phyloP scores from a whole-genome alignment of 2,329 filamentous ascomycete genomes.

The Lasiodiplodia theobromae region DNA sequence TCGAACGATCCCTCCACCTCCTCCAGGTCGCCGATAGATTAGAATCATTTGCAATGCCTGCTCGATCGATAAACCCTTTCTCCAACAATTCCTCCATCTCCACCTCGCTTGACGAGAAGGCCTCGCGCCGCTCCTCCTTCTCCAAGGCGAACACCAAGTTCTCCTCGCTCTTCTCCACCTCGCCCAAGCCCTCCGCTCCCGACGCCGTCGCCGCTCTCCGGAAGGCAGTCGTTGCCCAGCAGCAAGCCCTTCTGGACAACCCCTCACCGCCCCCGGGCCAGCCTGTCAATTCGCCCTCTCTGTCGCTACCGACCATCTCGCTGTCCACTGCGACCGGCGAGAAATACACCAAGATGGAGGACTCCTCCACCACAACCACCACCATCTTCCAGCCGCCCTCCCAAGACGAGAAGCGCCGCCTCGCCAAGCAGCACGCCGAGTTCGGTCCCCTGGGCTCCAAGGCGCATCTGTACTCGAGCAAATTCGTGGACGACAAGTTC shows the following conservation, averaged over 20 bases:
- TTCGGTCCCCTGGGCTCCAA: conserved; percentile 85
- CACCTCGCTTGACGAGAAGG: conserved; percentile 62
- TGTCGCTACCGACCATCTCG: conserved; percentile 88
- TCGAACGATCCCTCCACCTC: conserved; percentile 15
- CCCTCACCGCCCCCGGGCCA: conserved; percentile 60
- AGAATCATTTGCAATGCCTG: conserved; percentile 58
- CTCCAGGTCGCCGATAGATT: conserved; percentile 24
- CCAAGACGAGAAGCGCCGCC: conserved; percentile 77
- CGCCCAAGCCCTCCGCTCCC: conserved; percentile 71
- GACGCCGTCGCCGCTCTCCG: conserved; percentile 68
- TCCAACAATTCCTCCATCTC: conserved; percentile 58
- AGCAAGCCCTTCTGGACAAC: conserved; percentile 68
- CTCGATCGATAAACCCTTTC: conserved; percentile 67
- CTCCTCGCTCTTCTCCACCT: conserved; percentile 81
- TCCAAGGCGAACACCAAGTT: conserved; percentile 72
- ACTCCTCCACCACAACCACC: conserved; percentile 51
- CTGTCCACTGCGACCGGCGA: conserved; percentile 84
- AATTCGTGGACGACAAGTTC: conserved; percentile 81
- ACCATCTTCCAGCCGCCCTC: conserved; percentile 87
- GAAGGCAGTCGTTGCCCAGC: conserved; percentile 67
- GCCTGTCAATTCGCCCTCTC: conserved; percentile 73
- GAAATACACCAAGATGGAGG: conserved; percentile 69
- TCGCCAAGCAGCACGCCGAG: conserved; percentile 83
- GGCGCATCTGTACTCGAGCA: conserved; percentile 87
- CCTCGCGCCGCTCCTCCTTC: conserved; percentile 56